Base-by-base conservation (phyloP, 1,139 yeast species). In the Pneumocystis canis region DNA sequence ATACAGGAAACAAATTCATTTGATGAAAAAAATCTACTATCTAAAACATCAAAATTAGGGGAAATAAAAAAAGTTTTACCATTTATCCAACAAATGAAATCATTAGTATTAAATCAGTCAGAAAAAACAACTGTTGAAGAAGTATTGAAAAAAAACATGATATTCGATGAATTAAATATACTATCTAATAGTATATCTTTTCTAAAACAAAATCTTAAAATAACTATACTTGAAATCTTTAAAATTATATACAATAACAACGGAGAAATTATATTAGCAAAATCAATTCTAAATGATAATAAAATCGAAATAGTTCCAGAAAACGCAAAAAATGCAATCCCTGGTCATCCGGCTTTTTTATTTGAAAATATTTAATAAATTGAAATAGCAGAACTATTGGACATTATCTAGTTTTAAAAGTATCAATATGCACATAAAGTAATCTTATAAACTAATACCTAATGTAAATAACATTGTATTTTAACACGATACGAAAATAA, bases 11-110 rank as follows among this genome's bases (percentile, higher is more conserved):
- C 33, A 66, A 18, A 60, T 61, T 6, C 53, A 60, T 59, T 61
- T 53, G 41, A 63, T 54, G 60, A 54, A 60, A 41, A 62, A 63
- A 58, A 64, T 64, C 61, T 41, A 62, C 59, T 60, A 66, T 68
- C n/a, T 60, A 60, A 58, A 66, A 63, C 39, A 70, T 68, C 39
- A 68, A 62, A 54, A 73, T 74, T 75, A 16, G 79, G 78, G 32
- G 78, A 77, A 64, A 76, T 90, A 85, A 89, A 89, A 80, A 84
- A 95, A 70, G 97, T 96, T 66, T 92, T 94, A 98, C 97, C 97
- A 66, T 92, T 90, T 74, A 90, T 92, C 67, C 84, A 92, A 20
- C 54, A 47, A 47, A 47, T 47, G n/a, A 47, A 47, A 67, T 78
- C 83, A 68, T 78, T 92, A 74, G 89, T 92, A 75, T 87, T 84